Percentiles rank a stretch among this genome's conserved stretches.
phyloP scores from a whole-genome alignment of 768 basidiomycete species.

The Russula vinacea region DNA sequence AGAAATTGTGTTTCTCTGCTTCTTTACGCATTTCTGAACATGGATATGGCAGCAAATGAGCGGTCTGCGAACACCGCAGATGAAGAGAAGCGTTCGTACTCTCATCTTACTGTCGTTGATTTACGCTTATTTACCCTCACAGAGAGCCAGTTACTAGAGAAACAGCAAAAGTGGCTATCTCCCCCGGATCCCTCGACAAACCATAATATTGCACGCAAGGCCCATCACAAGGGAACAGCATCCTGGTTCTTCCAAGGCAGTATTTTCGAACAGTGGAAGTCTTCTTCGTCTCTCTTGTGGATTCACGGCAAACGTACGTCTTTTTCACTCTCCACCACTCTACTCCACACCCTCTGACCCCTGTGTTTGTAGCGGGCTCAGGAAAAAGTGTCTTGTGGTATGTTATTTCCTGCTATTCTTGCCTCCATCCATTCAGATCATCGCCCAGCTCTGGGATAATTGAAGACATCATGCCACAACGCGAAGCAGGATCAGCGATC shows the following conservation, averaged over 20 bases:
- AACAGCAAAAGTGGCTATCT: constrained; percentile 5
- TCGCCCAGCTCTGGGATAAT: too few relatives aligned
- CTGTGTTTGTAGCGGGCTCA: not conserved
- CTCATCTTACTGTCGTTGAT: not conserved
- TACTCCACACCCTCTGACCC: too few relatives aligned
- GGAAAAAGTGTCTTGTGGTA: constrained; percentile 8
- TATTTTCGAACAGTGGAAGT: constrained; percentile 5
- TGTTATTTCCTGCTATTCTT: not conserved
- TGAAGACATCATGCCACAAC: too few relatives aligned
- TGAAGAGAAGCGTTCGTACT: not conserved
- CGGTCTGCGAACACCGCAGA: too few relatives aligned
- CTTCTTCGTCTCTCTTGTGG: not conserved
- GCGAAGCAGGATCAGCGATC: too few relatives aligned
- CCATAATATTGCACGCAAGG: not conserved
- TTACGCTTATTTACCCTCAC: not conserved
- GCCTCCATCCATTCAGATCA: too few relatives aligned
- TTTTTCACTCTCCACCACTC: not conserved
- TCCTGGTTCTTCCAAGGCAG: constrained; percentile 7
- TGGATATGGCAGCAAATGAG: too few relatives aligned
- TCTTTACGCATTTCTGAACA: too few relatives aligned
- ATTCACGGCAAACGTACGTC: constrained; percentile 3
- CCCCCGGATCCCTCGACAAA: not conserved
- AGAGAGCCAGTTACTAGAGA: not conserved
- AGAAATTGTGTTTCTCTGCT: too few relatives aligned
- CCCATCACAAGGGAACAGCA: constrained; percentile 3